Percentiles rank a stretch among this genome's conserved stretches.
Evolutionary conservation across 2,329 filamentous ascomycete genomes (phyloP).

Genomic region (Microascus cirrosus): DNA sequence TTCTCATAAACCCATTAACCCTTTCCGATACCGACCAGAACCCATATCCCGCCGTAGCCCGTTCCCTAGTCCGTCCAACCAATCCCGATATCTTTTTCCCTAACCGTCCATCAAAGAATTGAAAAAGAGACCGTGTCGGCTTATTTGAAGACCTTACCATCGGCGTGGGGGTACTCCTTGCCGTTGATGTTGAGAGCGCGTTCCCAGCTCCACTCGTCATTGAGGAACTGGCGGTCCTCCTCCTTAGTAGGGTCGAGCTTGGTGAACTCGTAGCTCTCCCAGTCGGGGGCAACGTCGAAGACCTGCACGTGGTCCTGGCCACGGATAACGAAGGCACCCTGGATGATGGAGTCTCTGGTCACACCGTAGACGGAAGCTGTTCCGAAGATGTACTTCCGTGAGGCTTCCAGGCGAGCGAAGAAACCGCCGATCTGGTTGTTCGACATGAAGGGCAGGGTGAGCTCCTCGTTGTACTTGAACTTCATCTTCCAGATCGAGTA

Average conservation of each 20-base stretch:
- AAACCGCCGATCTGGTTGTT: conserved; percentile 98
- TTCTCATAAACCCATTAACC: conserved; percentile 16
- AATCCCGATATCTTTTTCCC: conserved; percentile 17
- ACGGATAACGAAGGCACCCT: conserved; percentile 90
- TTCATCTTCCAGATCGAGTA: conserved; percentile 90
- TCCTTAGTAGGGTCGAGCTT: conserved; percentile 87
- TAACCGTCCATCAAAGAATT: neutral
- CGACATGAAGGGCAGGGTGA: conserved; percentile 97
- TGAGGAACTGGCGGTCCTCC: conserved; percentile 77
- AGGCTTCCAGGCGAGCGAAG: conserved; percentile 92
- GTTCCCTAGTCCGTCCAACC: conserved; percentile 8
- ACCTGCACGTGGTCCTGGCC: conserved; percentile 77
- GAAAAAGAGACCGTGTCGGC: neutral
- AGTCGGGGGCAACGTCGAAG: conserved; percentile 95
- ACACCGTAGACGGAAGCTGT: conserved; percentile 78
- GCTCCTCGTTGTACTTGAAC: conserved; percentile 99
- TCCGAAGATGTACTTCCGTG: conserved; percentile 97
- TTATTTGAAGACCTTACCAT: conserved; percentile 99
- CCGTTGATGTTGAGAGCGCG: conserved; percentile 67
- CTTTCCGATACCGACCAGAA: conserved; percentile 6
- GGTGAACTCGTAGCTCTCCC: conserved; percentile 89
- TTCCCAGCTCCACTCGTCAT: conserved; percentile 88
- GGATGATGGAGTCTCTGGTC: conserved; percentile 81
- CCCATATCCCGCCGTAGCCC: neutral
- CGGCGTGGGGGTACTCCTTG: conserved; percentile 81